Evolutionary conservation across 208 protist species (phyloP).

Genomic region (Leishmania mexicana): DNA sequence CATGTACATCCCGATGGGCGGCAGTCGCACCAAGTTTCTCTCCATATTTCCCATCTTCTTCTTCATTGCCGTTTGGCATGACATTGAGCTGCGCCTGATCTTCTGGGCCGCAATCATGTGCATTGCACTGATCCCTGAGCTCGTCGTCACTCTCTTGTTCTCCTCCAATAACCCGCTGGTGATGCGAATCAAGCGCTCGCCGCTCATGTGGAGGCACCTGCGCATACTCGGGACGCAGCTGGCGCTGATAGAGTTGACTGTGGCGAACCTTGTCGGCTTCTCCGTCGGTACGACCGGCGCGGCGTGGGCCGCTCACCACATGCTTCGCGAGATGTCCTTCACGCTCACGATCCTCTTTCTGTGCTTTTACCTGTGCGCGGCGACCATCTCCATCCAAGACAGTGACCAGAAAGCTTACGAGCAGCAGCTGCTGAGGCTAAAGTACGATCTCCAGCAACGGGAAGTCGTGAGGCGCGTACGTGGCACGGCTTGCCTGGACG

Average conservation of each 20-base stretch:
- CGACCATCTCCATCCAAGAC: slow-evolving; percentile 54
- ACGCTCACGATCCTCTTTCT: slow-evolving; percentile 22
- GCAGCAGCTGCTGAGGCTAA: slow-evolving; percentile 30
- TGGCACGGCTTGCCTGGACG: background rate
- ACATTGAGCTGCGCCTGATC: slow-evolving; percentile 76
- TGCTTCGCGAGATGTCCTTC: slow-evolving; percentile 25
- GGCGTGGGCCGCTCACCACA: slow-evolving; percentile 8
- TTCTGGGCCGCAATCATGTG: slow-evolving; percentile 77
- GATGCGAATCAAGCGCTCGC: slow-evolving; percentile 21
- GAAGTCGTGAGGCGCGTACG: background rate
- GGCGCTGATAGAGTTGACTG: slow-evolving; percentile 52
- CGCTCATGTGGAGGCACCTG: slow-evolving; percentile 46
- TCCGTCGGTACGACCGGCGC: slow-evolving; percentile 37
- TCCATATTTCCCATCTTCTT: slow-evolving; percentile 91
- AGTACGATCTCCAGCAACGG: slow-evolving; percentile 32
- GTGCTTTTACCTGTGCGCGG: slow-evolving; percentile 51
- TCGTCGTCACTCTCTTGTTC: slow-evolving; percentile 52
- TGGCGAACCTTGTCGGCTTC: slow-evolving; percentile 81
- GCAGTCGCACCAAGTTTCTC: slow-evolving; percentile 54
- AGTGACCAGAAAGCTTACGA: slow-evolving; percentile 59
- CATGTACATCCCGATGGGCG: slow-evolving; percentile 94
- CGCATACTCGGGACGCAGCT: slow-evolving; percentile 40
- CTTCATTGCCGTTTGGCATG: slow-evolving; percentile 94
- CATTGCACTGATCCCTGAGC: slow-evolving; percentile 68
- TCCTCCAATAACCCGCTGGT: slow-evolving; percentile 28